phyloP scores from a whole-genome alignment of 2,329 filamentous ascomycete species.

The Fusarium sp. region DNA sequence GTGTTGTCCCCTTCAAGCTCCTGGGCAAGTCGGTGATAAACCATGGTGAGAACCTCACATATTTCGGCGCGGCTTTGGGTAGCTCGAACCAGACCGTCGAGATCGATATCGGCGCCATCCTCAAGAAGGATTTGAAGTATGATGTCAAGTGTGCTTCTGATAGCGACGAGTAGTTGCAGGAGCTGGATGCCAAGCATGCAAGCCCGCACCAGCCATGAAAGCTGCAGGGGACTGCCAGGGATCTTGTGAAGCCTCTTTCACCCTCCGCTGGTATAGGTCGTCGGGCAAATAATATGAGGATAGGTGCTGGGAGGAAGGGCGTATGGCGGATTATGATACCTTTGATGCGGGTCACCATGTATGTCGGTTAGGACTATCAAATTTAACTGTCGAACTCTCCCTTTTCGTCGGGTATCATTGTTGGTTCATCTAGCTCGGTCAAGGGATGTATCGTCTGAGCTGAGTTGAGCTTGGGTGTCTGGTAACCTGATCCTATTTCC shows the following conservation, averaged over 20 bases:
- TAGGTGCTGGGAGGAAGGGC: conserved; percentile 29
- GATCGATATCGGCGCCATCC: conserved; percentile 59
- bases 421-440: conserved; percentile 5
- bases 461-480: neutral
- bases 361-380: conserved; percentile 21
- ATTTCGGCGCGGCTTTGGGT: conserved; percentile 64
- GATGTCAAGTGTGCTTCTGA: conserved; percentile 39
- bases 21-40: conserved; percentile 61
- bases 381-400: conserved; percentile 26
- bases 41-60: conserved; percentile 60
- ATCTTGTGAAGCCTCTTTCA: neutral
- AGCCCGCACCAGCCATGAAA: neutral
- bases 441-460: neutral
- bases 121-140: conserved; percentile 48
- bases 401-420: conserved; percentile 8
- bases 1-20: conserved; percentile 63
- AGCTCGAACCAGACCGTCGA: conserved; percentile 59
- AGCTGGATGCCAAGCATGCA: neutral
- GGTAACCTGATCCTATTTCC: conserved; percentile 40
- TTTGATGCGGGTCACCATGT: conserved; percentile 36
- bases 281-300: conserved; percentile 26
- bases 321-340: conserved; percentile 47
- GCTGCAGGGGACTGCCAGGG: neutral
- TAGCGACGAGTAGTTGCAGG: conserved; percentile 12
- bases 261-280: neutral